Base-by-base conservation (phyloP, 768 basidiomycete species). In the Amanita inopinata region DNA sequence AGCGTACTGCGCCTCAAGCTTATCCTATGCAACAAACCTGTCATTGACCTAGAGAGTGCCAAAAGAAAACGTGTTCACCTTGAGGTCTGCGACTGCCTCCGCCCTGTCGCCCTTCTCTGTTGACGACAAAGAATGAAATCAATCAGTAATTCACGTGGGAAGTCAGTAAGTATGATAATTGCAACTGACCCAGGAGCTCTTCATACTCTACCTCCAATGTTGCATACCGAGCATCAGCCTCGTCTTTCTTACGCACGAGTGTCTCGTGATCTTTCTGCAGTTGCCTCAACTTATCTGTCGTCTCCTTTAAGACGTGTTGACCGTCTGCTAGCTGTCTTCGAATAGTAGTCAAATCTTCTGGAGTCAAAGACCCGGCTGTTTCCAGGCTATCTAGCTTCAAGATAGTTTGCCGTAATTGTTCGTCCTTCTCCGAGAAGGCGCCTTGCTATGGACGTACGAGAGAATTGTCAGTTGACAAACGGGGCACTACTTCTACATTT, bases 351-450 rank as follows among this genome's bases (percentile, higher is more conserved):
- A 94, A 61, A 53, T 96, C 89, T 19, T 89, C 88, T 10, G 77
- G 57, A 2, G 82, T 78, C 40, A 91, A 65, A 20, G 74, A 63
- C 14, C 73, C 72, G 42, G 73, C 71, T 17, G 76, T 71, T 54
- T 91, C 88, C 51, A 90, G 76, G 50, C 70, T 74, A 54, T 94
- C 90, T 51, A 96, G 70, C 57, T 92, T 93, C 9, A 76, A 69
- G 46, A 96, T 70, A 40, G 91, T 75, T 37, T 80, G 75, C 47
- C 92, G 82, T 54, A 96, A 72, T 51, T 91, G 86, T 53, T 94
- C 90, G 60, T 94, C 91, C 67, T 91, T 92, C 70, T 94, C 91
- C 43, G 90, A 92, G 61, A 92, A 86, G 2, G 83, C 80, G n/a
- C 87, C 89, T 67, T 91, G 86, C 87, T 88, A 51, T 49, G 51